A percentile compares a stretch with the other conserved stretches of the same genome.
Evolutionary conservation across 2,329 filamentous ascomycete species (phyloP).

Genomic region (Seiridium cupressi): DNA sequence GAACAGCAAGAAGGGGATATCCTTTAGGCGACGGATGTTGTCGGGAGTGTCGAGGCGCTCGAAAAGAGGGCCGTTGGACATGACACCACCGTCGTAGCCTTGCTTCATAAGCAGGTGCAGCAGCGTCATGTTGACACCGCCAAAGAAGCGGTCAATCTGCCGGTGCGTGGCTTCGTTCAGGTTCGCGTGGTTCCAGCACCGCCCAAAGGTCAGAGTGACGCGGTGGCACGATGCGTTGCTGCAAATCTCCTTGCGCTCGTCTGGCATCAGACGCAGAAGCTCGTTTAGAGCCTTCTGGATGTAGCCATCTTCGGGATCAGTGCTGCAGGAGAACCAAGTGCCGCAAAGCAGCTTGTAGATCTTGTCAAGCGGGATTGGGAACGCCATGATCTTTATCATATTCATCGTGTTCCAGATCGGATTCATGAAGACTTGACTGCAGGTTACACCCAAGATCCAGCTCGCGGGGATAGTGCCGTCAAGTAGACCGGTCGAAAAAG

Average conservation of each 20-base stretch:
- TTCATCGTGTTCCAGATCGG: conserved; percentile 57
- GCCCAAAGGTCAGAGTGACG: conserved; percentile 57
- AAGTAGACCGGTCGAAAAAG: conserved; percentile 56
- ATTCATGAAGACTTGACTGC: conserved; percentile 64
- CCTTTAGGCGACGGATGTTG: conserved; percentile 49
- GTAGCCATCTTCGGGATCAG: conserved; percentile 41
- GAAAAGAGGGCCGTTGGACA: conserved; percentile 48
- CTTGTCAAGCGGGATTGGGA: conserved; percentile 46
- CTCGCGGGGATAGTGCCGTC: conserved; percentile 56
- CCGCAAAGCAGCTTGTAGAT: conserved; percentile 48
- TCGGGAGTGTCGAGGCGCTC: conserved; percentile 44
- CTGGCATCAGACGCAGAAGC: conserved; percentile 56
- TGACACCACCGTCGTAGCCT: conserved; percentile 49
- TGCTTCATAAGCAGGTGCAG: conserved; percentile 56
- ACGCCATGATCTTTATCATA: conserved; percentile 50
- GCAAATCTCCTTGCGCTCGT: conserved; percentile 55
- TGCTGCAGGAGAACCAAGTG: conserved; percentile 54
- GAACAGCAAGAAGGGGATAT: conserved; percentile 56
- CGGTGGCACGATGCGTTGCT: conserved; percentile 62
- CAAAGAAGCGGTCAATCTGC: conserved; percentile 60
- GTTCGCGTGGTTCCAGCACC: conserved; percentile 64
- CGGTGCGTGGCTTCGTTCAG: conserved; percentile 65
- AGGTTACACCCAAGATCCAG: conserved; percentile 58
- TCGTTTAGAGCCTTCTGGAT: conserved; percentile 54
- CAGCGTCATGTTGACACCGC: conserved; percentile 59